Evolutionary conservation across 2,329 filamentous ascomycete genomes (phyloP), one percentile per base, ranked within the genome.

Genomic region (Macrophomina tecta): DNA sequence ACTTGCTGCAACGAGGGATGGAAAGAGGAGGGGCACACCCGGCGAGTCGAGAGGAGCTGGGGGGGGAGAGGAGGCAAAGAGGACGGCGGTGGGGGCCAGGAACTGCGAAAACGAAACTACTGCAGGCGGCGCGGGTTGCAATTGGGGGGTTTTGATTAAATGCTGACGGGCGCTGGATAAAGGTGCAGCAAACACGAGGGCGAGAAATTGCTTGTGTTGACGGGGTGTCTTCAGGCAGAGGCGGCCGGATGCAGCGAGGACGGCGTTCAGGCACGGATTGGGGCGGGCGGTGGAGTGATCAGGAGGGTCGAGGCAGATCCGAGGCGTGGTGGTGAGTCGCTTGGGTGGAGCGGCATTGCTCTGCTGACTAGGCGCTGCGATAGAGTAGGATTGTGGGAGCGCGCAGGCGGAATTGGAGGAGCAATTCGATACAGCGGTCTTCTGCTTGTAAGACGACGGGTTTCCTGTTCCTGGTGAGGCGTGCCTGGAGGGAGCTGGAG

Each of bases 81-180:
- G 46, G 28, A 12, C 23, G 49, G 9, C 4, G 32, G 51, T 53
- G 51, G 51, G 51, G 51, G 28, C 5, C n/a, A 32, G 51, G 28
- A 14, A 52, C 4, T 28, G 51, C 32, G 36, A 18, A 38, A 28
- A 18, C 32, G 32, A 4, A 16, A 38, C 32, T 55, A 23, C 32
- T 55, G 52, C 52, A 55, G 16, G 52, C 18, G 9, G 28, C 40
- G 52, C 34, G 38, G 16, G 52, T 36, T 28, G 28, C 40, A 11
- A 9, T 23, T 23, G 23, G 23, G 23, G 18, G 6, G n/a, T 62
- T 62, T 49, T 62, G 58, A 62, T 62, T 62, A 28, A 62, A 62
- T 62, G 58, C 58, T 62, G 58, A 62, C 58, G 30, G 58, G 58
- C 42, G 58, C 30, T 62, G 58, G 58, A 62, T 62, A 62, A 49